Evolutionary conservation across 345 rosid species (phyloP).

Genomic region (Angophora floribunda): DNA sequence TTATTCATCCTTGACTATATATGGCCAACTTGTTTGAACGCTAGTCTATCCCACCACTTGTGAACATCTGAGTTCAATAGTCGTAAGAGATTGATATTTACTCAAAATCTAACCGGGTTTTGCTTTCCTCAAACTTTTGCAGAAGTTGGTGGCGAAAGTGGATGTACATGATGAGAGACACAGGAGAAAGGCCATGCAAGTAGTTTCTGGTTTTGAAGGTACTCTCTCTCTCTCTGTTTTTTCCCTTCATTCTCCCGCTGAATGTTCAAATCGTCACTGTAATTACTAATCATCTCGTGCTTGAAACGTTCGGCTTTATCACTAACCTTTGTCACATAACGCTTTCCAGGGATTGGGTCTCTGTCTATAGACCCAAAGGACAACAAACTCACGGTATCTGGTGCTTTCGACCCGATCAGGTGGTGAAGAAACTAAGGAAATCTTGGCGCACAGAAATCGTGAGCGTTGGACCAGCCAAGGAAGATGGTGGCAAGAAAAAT

Average conservation of each 20-base stretch:
- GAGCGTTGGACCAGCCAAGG: not conserved
- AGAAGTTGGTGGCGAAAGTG: slow-evolving; percentile 4
- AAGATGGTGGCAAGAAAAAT: not conserved
- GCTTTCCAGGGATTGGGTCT: not conserved
- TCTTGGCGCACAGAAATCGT: not conserved
- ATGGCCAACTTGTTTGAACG: not conserved
- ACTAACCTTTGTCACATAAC: not conserved
- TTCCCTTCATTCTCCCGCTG: not conserved
- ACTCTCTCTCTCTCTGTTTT: not conserved
- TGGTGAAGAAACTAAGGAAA: slow-evolving; percentile 1
- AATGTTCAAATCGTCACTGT: not conserved
- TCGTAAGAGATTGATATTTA: not conserved
- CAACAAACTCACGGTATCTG: slow-evolving; percentile 2
- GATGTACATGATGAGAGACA: not conserved
- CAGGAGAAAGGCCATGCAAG: slow-evolving; percentile 1
- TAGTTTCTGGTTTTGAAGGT: not conserved
- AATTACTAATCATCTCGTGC: not conserved
- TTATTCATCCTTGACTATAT: not conserved
- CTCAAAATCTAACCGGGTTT: not conserved
- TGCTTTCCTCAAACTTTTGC: not conserved
- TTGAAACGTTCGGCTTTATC: not conserved
- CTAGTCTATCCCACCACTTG: not conserved
- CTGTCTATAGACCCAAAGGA: not conserved
- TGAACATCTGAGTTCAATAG: not conserved
- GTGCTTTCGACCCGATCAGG: slow-evolving; percentile 1